phyloP scores from a whole-genome alignment of 441 rosid genomes.

The Kokia cookei region DNA sequence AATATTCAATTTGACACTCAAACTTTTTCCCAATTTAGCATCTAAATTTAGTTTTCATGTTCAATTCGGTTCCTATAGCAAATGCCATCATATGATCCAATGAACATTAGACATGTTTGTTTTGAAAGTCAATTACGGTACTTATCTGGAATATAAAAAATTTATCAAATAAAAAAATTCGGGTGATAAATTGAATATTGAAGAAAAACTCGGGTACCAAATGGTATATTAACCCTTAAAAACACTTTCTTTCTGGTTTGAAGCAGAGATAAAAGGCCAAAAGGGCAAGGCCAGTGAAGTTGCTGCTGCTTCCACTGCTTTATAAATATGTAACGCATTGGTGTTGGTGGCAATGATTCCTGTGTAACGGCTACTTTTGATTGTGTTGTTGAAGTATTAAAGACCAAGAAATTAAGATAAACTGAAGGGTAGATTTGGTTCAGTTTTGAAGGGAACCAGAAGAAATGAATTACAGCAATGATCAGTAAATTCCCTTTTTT shows the following conservation, averaged over 20 bases:
- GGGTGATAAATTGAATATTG: too few relatives aligned
- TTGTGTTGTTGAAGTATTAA: not conserved
- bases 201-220: too few relatives aligned
- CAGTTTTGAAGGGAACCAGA: conserved; percentile 1
- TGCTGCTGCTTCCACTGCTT: not conserved
- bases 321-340: not conserved
- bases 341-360: conserved; percentile 5
- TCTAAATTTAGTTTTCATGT: too few relatives aligned
- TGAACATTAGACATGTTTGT: too few relatives aligned
- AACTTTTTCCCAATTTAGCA: too few relatives aligned
- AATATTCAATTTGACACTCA: too few relatives aligned
- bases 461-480: conserved; percentile 40
- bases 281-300: not conserved
- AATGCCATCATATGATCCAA: too few relatives aligned
- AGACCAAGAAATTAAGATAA: not conserved
- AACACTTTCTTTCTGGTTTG: not conserved
- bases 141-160: too few relatives aligned
- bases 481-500: conserved; percentile 22
- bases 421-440: not conserved
- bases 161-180: too few relatives aligned
- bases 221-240: too few relatives aligned
- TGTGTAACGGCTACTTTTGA: conserved; percentile 29
- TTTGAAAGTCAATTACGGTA: too few relatives aligned
- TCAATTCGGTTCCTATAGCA: too few relatives aligned
- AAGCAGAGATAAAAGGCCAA: not conserved